Evolutionary conservation across 768 basidiomycete species (phyloP), one percentile per base, ranked within the genome.

Genomic region (Rhodotorula toruloides): DNA sequence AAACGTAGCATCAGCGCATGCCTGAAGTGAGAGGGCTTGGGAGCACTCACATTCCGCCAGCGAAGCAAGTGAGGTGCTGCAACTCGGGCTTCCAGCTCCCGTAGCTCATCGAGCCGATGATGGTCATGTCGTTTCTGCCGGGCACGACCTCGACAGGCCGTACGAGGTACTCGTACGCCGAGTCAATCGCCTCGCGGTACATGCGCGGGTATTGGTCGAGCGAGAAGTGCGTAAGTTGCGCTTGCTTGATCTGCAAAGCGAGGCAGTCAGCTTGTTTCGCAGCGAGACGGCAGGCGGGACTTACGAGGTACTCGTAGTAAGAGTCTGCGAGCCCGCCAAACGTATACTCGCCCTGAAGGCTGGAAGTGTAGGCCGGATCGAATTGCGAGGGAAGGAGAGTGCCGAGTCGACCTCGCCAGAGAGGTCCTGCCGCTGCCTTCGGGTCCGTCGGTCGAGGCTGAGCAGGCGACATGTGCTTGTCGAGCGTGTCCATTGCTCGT

Each of bases 181-280:
- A 70, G 40, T 79, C 78, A 46, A 80, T 72, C 2, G 78, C 76
- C 37, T 65, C 60, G 4, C 66, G 72, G 67, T 80, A 81, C 66
- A 81, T 73, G 14, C 74, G 57, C 19, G 61, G 61, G 68, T 77
- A 80, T 43, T 77, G 76, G n/a, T 76, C 63, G 11, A 73, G 68
- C 9, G 65, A 62, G 13, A 74, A 70, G 21, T 76, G 76, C 0
- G 79, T 72, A 8, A 81, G 74, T 54, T 79, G 78, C 52, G 76
- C 76, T 50, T 77, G 74, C 67, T 81, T 81, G 77, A 81, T 78
- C 65, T 66, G 52, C 31, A 19, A 5, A 1, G 7, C 14, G 43
- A 3, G 19, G 25, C 14, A n/a, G 16, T 36, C 32, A 48, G 47
- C 6, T 10, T 2, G 22, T 29, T 12, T n/a, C 2, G 8, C 17